phyloP scores from a whole-genome alignment of 1,139 yeast genomes.

The Torulaspora pretoriensis region DNA sequence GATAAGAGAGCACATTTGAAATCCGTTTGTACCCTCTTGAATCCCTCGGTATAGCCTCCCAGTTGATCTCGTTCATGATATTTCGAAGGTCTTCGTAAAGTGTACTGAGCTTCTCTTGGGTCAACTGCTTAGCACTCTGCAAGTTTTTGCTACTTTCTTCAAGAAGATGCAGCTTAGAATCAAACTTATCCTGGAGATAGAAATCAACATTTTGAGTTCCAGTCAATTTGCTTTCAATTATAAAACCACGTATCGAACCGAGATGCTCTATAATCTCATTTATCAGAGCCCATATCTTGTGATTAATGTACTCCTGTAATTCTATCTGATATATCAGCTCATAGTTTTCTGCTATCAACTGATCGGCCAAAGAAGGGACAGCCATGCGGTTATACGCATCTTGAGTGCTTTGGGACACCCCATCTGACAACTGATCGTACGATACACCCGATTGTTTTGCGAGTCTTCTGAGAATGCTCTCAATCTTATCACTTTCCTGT shows the following conservation, averaged over 20 bases:
- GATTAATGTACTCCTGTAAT: slow-evolving; percentile 31
- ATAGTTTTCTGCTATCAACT: slow-evolving; percentile 29
- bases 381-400: slow-evolving; percentile 15
- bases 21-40: slow-evolving; percentile 16
- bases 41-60: slow-evolving; percentile 22
- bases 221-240: slow-evolving; percentile 28
- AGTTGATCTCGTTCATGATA: slow-evolving; percentile 20
- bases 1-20: slow-evolving; percentile 10
- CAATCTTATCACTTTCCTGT: slow-evolving; percentile 26
- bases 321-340: slow-evolving; percentile 30
- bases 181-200: slow-evolving; percentile 11
- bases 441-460: slow-evolving; percentile 32
- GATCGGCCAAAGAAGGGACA: slow-evolving; percentile 18
- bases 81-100: slow-evolving; percentile 18
- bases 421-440: slow-evolving; percentile 25
- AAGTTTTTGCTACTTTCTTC: slow-evolving; percentile 15
- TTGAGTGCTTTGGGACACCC: slow-evolving; percentile 15
- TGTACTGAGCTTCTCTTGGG: slow-evolving; percentile 17
- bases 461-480: slow-evolving; percentile 27
- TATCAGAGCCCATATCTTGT: slow-evolving; percentile 26
- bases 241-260: slow-evolving; percentile 29
- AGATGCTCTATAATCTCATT: slow-evolving; percentile 31
- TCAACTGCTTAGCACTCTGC: slow-evolving; percentile 12
- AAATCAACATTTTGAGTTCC: slow-evolving; percentile 12
- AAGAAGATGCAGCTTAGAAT: slow-evolving; percentile 16